These are phyloP conservation scores for Penicillium sp. DNA, from an alignment of 2,329 filamentous ascomycete species.

Conservation along the genomic window DNA sequence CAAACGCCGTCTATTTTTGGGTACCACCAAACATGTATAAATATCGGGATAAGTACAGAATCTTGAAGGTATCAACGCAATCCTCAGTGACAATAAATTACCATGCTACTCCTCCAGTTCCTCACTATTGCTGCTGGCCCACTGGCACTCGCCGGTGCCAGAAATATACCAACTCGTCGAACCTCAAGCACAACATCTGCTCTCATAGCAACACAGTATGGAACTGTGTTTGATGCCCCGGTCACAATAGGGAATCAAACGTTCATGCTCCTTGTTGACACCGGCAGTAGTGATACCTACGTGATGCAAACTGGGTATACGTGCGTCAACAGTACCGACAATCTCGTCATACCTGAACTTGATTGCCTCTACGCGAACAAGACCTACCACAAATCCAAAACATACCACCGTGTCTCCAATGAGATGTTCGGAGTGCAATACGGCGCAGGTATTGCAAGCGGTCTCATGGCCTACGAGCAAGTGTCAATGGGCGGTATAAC, in stretches of 20 bases:
- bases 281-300: slow-evolving; percentile 52
- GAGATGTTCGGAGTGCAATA: slow-evolving; percentile 26
- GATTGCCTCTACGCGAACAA: slow-evolving; percentile 20
- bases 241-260: slow-evolving; percentile 31
- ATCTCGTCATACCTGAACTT: slow-evolving; percentile 42
- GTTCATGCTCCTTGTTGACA: slow-evolving; percentile 46
- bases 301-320: slow-evolving; percentile 34
- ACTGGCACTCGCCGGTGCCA: not conserved
- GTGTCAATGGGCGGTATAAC: slow-evolving; percentile 46
- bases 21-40: not conserved
- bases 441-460: slow-evolving; percentile 25
- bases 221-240: slow-evolving; percentile 20
- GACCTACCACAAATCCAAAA: slow-evolving; percentile 18
- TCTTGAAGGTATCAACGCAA: not conserved
- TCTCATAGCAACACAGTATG: slow-evolving; percentile 15
- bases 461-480: slow-evolving; percentile 23
- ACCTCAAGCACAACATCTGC: not conserved
- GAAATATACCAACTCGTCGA: not conserved
- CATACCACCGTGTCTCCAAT: slow-evolving; percentile 15
- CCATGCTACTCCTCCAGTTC: not conserved
- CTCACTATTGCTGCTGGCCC: not conserved
- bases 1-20: not conserved
- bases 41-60: not conserved
- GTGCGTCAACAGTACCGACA: slow-evolving; percentile 38
- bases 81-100: not conserved